Percentiles rank a stretch among this genome's conserved stretches.
Conservation (phyloP, 306 rosid genomes). For the Urtica urens region DNA sequence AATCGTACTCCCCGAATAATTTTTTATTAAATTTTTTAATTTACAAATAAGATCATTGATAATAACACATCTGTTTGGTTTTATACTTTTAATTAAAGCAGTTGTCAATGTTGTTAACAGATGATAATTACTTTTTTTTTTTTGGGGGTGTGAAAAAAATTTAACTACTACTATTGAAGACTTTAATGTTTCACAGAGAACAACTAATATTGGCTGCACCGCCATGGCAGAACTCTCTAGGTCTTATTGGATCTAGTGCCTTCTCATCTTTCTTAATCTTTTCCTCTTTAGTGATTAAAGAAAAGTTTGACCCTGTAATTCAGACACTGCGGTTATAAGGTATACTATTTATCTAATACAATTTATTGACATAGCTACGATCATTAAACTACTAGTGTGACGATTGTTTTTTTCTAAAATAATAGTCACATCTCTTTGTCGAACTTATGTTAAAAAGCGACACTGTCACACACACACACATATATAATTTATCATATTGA, state of each 20-base stretch:
- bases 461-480: no score
- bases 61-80: neutral
- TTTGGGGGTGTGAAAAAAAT: neutral
- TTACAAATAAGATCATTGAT: no score
- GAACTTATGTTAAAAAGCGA: no score
- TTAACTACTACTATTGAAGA: conserved; percentile 1
- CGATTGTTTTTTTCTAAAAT: no score
- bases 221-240: neutral
- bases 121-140: neutral
- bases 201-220: neutral
- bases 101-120: neutral
- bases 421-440: no score
- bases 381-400: no score
- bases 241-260: conserved; percentile 6
- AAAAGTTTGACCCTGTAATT: neutral
- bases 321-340: neutral
- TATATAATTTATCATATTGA: no score
- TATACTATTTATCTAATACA: no score
- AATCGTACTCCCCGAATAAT: neutral
- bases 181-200: neutral
- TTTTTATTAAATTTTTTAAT: neutral
- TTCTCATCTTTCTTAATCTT: neutral
- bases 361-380: no score
- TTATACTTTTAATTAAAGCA: neutral
- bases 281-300: neutral